phyloP scores from a whole-genome alignment of 2,329 filamentous ascomycete genomes.

The Cadophora sp. region DNA sequence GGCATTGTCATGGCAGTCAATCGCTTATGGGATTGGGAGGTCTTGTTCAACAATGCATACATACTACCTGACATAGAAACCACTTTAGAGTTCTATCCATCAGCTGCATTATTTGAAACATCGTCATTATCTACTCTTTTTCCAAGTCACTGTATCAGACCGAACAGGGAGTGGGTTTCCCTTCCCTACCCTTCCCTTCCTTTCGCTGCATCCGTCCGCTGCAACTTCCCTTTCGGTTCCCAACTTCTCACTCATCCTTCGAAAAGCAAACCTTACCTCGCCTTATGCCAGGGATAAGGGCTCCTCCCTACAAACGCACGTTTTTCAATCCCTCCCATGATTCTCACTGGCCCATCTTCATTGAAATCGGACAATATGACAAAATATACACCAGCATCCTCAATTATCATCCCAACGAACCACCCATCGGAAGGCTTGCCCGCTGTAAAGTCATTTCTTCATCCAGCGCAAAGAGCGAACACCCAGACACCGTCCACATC shows the following conservation, averaged over 20 bases:
- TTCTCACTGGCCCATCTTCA: background rate
- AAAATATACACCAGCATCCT: conserved; percentile 6
- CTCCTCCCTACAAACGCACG: conserved; percentile 7
- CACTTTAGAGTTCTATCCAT: background rate
- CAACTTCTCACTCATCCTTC: conserved; percentile 6
- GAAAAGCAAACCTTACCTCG: conserved; percentile 2
- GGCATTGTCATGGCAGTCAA: conserved; percentile 15
- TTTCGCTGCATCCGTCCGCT: conserved; percentile 2
- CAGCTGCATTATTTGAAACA: background rate
- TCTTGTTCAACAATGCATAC: background rate
- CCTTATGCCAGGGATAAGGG: conserved; percentile 1
- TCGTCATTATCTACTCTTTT: background rate
- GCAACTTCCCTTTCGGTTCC: conserved; percentile 9
- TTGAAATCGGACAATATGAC: background rate
- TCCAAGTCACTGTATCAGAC: conserved; percentile 6
- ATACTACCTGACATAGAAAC: background rate
- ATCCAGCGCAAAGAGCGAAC: background rate
- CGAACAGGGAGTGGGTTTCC: background rate
- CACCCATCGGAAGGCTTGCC: background rate
- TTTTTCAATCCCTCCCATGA: background rate
- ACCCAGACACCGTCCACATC: background rate
- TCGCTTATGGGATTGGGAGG: background rate
- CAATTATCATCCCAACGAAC: conserved; percentile 5
- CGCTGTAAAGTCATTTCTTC: conserved; percentile 2
- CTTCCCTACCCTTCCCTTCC: background rate